Percentiles rank a stretch among this genome's conserved stretches.
phyloP scores from a whole-genome alignment of 441 rosid genomes.

The Arabidopsis lyrata region DNA sequence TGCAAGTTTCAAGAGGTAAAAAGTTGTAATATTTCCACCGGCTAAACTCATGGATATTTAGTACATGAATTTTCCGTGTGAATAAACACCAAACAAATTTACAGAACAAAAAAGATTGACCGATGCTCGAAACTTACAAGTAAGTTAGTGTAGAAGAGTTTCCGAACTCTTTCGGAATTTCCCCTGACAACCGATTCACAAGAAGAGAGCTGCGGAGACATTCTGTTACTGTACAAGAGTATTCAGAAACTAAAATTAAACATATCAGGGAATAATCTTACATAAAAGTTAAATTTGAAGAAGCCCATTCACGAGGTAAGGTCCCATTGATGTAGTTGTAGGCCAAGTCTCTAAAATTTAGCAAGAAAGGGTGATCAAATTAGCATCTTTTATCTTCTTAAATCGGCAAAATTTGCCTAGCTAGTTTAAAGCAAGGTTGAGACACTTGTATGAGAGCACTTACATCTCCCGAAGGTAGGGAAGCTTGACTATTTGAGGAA shows the following conservation, averaged over 20 bases:
- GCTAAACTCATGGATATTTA: slow-evolving; percentile 15
- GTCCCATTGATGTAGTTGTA: slow-evolving; percentile 80
- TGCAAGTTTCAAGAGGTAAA: slow-evolving; percentile 17
- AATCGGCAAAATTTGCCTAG: not conserved
- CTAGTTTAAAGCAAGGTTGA: slow-evolving; percentile 8
- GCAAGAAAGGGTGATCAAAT: slow-evolving; percentile 25
- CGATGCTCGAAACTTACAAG: slow-evolving; percentile 60
- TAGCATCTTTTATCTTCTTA: slow-evolving; percentile 6
- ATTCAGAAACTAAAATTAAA: slow-evolving; percentile 23
- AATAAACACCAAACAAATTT: slow-evolving; percentile 23
- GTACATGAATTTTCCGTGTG: not conserved
- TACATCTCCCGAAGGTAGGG: slow-evolving; percentile 74
- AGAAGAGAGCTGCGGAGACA: slow-evolving; percentile 64
- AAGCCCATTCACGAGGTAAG: slow-evolving; percentile 74
- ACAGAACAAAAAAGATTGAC: slow-evolving; percentile 32
- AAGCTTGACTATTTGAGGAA: slow-evolving; percentile 76
- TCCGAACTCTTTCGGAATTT: slow-evolving; percentile 73
- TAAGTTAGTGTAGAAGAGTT: slow-evolving; percentile 63
- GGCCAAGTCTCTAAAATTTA: slow-evolving; percentile 64
- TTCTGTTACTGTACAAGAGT: slow-evolving; percentile 25
- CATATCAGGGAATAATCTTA: slow-evolving; percentile 41
- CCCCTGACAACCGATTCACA: slow-evolving; percentile 86
- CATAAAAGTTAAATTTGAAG: slow-evolving; percentile 54
- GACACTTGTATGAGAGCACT: slow-evolving; percentile 40
- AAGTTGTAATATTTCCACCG: not conserved